A percentile compares a stretch with the other conserved stretches of the same genome.
Evolutionary conservation across 2,329 filamentous ascomycete genomes (phyloP).

Genomic region (Pseudodiploospora longispora): DNA sequence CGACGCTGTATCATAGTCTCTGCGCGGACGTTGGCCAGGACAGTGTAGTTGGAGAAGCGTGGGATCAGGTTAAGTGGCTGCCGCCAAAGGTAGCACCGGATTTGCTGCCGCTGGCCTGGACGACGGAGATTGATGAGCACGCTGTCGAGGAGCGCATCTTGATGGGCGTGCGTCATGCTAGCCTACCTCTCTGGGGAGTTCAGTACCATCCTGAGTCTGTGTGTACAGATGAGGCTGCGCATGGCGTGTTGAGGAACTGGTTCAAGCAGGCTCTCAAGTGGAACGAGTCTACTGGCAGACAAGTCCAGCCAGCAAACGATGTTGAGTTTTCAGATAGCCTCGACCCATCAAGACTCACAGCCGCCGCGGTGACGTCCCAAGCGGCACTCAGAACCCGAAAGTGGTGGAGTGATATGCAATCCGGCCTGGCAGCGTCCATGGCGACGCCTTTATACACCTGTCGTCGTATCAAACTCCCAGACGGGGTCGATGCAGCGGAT

Average conservation of each 20-base stretch:
- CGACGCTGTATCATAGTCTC: constrained; percentile 70
- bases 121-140: constrained; percentile 33
- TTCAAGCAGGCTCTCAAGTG: constrained; percentile 57
- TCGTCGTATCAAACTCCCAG: constrained; percentile 34
- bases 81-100: constrained; percentile 27
- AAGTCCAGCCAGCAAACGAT: constrained; percentile 2
- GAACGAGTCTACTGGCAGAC: constrained; percentile 34
- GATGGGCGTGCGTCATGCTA: constrained; percentile 66
- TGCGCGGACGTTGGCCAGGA: constrained; percentile 48
- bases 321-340: constrained; percentile 13
- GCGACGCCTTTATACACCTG: constrained; percentile 29
- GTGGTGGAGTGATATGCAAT: constrained; percentile 18
- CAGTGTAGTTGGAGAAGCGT: constrained; percentile 23
- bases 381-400: constrained; percentile 11
- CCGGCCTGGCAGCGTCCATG: constrained; percentile 20
- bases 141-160: constrained; percentile 46
- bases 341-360: constrained; percentile 10
- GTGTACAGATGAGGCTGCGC: constrained; percentile 64
- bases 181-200: constrained; percentile 73
- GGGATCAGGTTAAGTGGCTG: constrained; percentile 33
- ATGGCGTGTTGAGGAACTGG: constrained; percentile 64
- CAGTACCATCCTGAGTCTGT: constrained; percentile 90
- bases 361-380: constrained; percentile 11
- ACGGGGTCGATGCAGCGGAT: constrained; percentile 41
- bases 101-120: constrained; percentile 56